These are phyloP conservation scores for Aspergillus alliaceus DNA, from an alignment of 2,329 filamentous ascomycete species.

Conservation along the genomic window DNA sequence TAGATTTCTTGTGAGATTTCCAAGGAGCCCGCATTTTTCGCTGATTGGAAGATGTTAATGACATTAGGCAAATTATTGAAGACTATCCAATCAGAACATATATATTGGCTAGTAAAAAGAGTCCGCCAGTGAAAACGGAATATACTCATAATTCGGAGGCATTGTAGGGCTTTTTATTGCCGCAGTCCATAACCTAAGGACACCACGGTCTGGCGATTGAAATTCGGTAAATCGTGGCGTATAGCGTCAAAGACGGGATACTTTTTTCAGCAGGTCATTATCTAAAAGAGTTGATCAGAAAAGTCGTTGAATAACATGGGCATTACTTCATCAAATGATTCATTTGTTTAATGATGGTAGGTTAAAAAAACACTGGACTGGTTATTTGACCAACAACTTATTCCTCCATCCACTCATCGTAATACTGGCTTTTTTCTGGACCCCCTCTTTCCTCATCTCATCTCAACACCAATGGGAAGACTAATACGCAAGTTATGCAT, in stretches of 20 bases:
- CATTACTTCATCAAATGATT: neutral
- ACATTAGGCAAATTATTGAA: neutral
- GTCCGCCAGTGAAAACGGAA: neutral
- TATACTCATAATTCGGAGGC: neutral
- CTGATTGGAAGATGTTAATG: neutral
- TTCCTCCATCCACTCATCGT: too few species aligned
- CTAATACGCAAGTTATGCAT: too few species aligned
- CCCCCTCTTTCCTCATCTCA: too few species aligned
- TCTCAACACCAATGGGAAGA: too few species aligned
- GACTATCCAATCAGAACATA: neutral
- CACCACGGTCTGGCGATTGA: neutral
- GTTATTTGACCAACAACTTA: too few species aligned
- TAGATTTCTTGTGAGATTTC: conserved; percentile 3
- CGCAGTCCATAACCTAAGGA: neutral
- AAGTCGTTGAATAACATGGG: neutral
- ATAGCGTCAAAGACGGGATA: neutral
- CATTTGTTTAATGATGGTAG: neutral
- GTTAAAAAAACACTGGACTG: too few species aligned
- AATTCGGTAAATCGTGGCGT: neutral
- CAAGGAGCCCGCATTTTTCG: neutral
- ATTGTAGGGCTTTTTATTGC: neutral
- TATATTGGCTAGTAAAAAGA: neutral
- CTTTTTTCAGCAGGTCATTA: neutral
- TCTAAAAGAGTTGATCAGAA: neutral
- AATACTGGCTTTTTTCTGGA: too few species aligned